Evolutionary conservation across 176 grass and related monocot species (phyloP).

Genomic region (Eragrostis nindensis): DNA sequence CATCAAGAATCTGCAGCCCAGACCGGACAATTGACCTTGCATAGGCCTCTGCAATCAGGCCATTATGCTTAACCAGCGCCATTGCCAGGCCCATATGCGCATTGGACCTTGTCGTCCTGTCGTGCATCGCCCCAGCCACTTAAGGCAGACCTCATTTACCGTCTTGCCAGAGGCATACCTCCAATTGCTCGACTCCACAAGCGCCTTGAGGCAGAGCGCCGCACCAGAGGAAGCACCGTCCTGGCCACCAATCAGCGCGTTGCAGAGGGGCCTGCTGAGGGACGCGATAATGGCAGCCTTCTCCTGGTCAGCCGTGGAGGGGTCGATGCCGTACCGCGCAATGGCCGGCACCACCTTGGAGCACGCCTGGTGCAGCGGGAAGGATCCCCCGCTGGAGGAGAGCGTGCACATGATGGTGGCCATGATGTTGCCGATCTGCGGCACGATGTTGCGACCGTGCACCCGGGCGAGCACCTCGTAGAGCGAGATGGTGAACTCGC

Average conservation of each 20-base stretch:
- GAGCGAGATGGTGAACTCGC: conserved; percentile 95
- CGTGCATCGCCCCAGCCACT: conserved; percentile 87
- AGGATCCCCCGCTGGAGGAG: conserved; percentile 86
- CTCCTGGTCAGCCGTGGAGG: conserved; percentile 56
- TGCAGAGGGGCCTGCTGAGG: conserved; percentile 79
- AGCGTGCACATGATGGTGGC: conserved; percentile 90
- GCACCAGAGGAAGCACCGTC: conserved; percentile 71
- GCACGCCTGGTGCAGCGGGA: conserved; percentile 95
- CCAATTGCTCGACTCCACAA: conserved; percentile 80
- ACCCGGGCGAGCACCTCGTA: conserved; percentile 96
- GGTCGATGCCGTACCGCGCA: conserved; percentile 80
- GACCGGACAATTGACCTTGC: conserved; percentile 79
- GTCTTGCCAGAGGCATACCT: conserved; percentile 63
- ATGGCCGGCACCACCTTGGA: conserved; percentile 88
- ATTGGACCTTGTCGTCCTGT: conserved; percentile 71
- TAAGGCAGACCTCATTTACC: conserved; percentile 90
- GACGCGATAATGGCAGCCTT: conserved; percentile 70
- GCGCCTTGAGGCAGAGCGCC: conserved; percentile 81
- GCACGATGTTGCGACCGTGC: conserved; percentile 92
- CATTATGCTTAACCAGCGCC: conserved; percentile 97
- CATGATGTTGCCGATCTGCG: conserved; percentile 97
- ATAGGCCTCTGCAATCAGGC: conserved; percentile 76
- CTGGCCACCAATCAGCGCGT: conserved; percentile 66
- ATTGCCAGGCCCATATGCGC: conserved; percentile 91
- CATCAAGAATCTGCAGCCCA: conserved; percentile 71